Conservation (phyloP, 805 yeast genomes). For the Starmerella apicola region DNA sequence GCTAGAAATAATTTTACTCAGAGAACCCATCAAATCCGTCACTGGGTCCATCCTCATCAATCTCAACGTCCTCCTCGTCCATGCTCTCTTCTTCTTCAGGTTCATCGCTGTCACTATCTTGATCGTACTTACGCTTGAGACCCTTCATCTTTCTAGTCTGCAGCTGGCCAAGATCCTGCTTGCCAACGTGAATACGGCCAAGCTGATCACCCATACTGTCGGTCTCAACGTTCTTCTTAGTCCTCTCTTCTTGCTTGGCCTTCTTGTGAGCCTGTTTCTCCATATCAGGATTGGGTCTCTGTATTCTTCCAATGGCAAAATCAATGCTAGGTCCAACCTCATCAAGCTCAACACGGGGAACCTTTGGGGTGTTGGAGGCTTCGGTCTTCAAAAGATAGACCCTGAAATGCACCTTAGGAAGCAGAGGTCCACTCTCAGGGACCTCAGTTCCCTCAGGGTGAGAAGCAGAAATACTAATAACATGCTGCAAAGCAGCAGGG, state of each 20-base stretch:
- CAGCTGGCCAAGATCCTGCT: constrained; percentile 76
- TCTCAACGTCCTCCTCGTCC: constrained; percentile 18
- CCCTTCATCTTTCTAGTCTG: constrained; percentile 99
- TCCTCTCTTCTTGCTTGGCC: constrained; percentile 71
- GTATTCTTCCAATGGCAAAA: constrained; percentile 80
- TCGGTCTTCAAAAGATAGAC: constrained; percentile 76
- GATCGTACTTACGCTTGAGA: constrained; percentile 75
- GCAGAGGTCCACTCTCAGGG: constrained; percentile 49
- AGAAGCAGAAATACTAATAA: constrained; percentile 66
- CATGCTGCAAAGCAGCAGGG: constrained; percentile 88
- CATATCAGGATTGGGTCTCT: constrained; percentile 70
- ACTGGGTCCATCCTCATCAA: constrained; percentile 22
- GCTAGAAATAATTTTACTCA: constrained; percentile 3
- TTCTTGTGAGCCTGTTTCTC: constrained; percentile 76
- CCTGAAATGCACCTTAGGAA: constrained; percentile 79
- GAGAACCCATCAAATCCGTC: constrained; percentile 16
- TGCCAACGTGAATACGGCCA: constrained; percentile 92
- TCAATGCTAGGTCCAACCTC: constrained; percentile 95
- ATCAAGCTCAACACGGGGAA: constrained; percentile 86
- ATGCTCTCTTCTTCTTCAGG: constrained; percentile 33
- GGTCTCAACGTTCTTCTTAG: constrained; percentile 75
- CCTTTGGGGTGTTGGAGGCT: constrained; percentile 55
- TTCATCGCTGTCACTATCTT: constrained; percentile 46
- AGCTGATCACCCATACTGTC: constrained; percentile 93
- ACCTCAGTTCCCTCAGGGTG: constrained; percentile 36